A percentile compares a stretch with the other conserved stretches of the same genome.
Evolutionary conservation across 257 asterid genomes (phyloP).

Genomic region (Catharanthus roseus): DNA sequence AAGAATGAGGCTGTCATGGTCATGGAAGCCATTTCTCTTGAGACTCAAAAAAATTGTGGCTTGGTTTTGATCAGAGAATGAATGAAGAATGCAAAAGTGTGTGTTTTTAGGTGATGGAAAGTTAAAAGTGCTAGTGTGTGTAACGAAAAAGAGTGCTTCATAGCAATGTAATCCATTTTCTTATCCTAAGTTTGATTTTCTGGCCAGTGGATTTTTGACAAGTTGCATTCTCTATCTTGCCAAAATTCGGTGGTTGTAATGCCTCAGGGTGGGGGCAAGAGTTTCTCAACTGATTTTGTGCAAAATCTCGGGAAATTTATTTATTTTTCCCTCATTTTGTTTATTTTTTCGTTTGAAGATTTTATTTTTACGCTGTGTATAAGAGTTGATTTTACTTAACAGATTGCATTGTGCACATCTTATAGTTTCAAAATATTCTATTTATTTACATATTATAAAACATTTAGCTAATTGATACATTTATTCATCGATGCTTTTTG

Average conservation of each 20-base stretch:
- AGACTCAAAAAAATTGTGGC: too few species aligned
- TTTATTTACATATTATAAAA: too few species aligned
- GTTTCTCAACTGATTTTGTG: not conserved
- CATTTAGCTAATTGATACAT: too few species aligned
- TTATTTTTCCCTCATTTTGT: not conserved
- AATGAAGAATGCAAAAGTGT: not conserved
- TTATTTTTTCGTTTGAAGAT: too few species aligned
- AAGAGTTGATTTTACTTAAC: too few species aligned
- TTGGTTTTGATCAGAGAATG: not conserved
- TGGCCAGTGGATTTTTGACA: conserved; percentile 27
- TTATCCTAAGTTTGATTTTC: conserved; percentile 14
- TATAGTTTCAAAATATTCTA: too few species aligned
- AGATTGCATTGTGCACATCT: too few species aligned
- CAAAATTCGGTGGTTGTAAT: conserved; percentile 11
- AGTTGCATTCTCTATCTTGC: conserved; percentile 19
- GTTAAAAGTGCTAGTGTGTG: conserved; percentile 8
- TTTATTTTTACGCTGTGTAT: too few species aligned
- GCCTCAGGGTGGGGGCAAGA: not conserved
- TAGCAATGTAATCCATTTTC: conserved; percentile 21
- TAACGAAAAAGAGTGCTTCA: conserved; percentile 1
- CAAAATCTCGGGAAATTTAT: not conserved
- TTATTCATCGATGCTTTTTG: too few species aligned
- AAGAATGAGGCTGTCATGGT: conserved; percentile 51
- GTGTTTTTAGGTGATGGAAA: not conserved
- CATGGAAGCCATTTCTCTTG: conserved; percentile 48